These are phyloP conservation scores for Dactylellina drechsleri DNA, from an alignment of 2,329 filamentous ascomycete species.

Conservation along the genomic window DNA sequence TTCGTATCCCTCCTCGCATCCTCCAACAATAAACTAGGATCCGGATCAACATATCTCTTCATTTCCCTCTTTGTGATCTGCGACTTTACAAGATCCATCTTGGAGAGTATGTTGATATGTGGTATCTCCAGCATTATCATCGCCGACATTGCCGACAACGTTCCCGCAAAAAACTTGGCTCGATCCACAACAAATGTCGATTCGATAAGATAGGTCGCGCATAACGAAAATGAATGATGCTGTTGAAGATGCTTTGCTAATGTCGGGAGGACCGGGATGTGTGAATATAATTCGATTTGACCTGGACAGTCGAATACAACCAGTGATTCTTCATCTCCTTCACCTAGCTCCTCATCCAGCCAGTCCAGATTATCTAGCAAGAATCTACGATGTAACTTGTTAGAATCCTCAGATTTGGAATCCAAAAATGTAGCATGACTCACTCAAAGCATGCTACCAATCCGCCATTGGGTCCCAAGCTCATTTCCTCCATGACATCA, in stretches of 20 bases:
- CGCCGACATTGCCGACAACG: conserved; percentile 94
- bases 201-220: conserved; percentile 92
- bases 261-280: conserved; percentile 88
- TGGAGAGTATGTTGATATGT: conserved; percentile 94
- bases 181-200: conserved; percentile 94
- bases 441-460: conserved; percentile 93
- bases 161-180: conserved; percentile 96
- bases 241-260: conserved; percentile 88
- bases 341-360: conserved; percentile 83
- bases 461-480: conserved; percentile 88
- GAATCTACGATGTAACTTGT: conserved; percentile 65
- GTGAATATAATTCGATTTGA: conserved; percentile 98
- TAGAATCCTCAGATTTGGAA: neutral
- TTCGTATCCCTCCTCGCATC: conserved; percentile 70
- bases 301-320: conserved; percentile 99
- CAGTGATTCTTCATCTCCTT: conserved; percentile 90
- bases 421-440: neutral
- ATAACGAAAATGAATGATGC: conserved; percentile 70
- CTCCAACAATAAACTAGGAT: conserved; percentile 82
- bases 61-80: conserved; percentile 87
- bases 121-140: conserved; percentile 99
- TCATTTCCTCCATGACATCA: conserved; percentile 96
- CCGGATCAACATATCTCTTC: conserved; percentile 88
- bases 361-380: conserved; percentile 94
- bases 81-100: conserved; percentile 96